Evolutionary conservation across 371 early-diverging fungal species (phyloP).

Genomic region (Actinomortierella wolfii): DNA sequence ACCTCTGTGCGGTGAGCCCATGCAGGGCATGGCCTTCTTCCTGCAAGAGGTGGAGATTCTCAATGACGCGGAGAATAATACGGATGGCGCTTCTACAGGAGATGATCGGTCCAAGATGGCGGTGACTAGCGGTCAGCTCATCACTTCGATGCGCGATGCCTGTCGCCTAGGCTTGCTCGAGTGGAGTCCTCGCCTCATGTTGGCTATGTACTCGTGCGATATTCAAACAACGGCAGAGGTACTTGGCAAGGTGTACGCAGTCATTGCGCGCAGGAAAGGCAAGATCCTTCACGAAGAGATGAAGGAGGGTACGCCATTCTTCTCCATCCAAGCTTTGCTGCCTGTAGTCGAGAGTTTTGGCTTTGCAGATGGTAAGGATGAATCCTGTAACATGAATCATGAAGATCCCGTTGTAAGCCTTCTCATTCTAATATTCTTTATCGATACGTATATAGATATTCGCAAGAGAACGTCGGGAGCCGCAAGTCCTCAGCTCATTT

Average conservation of each 20-base stretch:
- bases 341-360: constrained; percentile 99
- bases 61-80: constrained; percentile 22
- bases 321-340: constrained; percentile 87
- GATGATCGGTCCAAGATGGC: constrained; percentile 52
- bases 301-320: constrained; percentile 95
- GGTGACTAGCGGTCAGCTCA: constrained; percentile 82
- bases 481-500: constrained; percentile 94
- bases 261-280: constrained; percentile 87
- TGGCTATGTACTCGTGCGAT: constrained; percentile 96
- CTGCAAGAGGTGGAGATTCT: constrained; percentile 73
- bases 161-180: constrained; percentile 83
- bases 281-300: constrained; percentile 91
- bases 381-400: no score
- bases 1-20: constrained; percentile 94
- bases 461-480: constrained; percentile 93
- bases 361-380: constrained; percentile 86
- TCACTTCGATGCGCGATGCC: constrained; percentile 85
- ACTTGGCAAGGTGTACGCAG: constrained; percentile 95
- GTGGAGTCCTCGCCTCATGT: constrained; percentile 92
- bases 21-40: constrained; percentile 88
- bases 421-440: constrained; percentile 9
- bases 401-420: no score
- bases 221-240: constrained; percentile 95
- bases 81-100: constrained; percentile 29
- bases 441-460: constrained; percentile 64